Base-by-base conservation (phyloP, 805 yeast species). In the Saccharomycopsis fibuligera region DNA sequence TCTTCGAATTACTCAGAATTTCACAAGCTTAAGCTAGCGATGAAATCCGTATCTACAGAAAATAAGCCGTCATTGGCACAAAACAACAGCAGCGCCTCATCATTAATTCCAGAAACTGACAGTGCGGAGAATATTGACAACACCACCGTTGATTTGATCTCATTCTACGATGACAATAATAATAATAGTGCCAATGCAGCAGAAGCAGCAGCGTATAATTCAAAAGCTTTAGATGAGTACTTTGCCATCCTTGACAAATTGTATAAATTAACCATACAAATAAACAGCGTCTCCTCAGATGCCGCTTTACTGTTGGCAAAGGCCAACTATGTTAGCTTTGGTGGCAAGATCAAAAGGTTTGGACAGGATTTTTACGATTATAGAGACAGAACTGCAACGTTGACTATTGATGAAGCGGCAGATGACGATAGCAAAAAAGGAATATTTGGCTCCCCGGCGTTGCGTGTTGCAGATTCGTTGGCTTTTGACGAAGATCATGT, bases 341-440 rank as follows among this genome's bases (percentile, higher is more conserved):
- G 23, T 14, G 51, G 54, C 12, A 41, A 19, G 4, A 19, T 22
- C 5, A 53, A 47, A 17, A 35, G 30, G 25, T 50, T 41, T 45
- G 51, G 54, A 4, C 44, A 29, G 17, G 45, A 45, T 9, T 47
- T 19, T 23, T 53, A 50, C 33, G 56, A 53, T 29, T 38, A 46
- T 25, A 35, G 53, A 35, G 44, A 46, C 41, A 35, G 52, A 22
- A 31, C n/a, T 9, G 38, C 46, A 22, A 16, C 41, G n/a, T 12
- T 37, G 17, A 24, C 44, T 3, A 35, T 49, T 8, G 25, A n/a
- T n/a, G n/a, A n/a, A n/a, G n/a, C n/a, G n/a, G 24, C 17, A 16
- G 24, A 19, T n/a, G 19, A 29, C 16, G 17, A 30, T 16, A 14
- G 42, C 16, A 33, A 17, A 6, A 4, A 14, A 35, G 16, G 17